Evolutionary conservation across 768 basidiomycete genomes (phyloP).

Genomic region (Multifurca ochricompacta): DNA sequence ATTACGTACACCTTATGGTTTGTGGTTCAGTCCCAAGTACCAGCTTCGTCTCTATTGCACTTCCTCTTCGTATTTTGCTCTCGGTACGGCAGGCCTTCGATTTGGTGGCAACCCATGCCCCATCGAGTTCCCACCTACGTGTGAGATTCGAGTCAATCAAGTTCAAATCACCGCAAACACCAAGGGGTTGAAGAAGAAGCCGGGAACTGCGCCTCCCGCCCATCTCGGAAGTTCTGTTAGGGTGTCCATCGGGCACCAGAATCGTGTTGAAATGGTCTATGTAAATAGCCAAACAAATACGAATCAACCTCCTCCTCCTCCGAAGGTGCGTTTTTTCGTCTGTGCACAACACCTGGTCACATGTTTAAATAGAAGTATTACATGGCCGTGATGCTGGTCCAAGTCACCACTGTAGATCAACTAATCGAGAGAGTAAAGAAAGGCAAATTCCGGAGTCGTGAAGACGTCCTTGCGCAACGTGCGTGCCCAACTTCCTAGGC

Average conservation of each 20-base stretch:
- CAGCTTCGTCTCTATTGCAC: constrained; percentile 88
- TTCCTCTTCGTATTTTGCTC: constrained; percentile 63
- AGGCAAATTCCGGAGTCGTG: constrained; percentile 54
- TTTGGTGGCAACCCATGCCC: constrained; percentile 50
- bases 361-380: constrained; percentile 68
- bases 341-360: neutral
- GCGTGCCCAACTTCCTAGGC: constrained; percentile 24
- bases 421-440: constrained; percentile 64
- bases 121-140: constrained; percentile 86
- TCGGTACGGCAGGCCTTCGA: constrained; percentile 44
- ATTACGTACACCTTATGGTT: neutral
- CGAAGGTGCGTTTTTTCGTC: constrained; percentile 46
- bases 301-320: constrained; percentile 51
- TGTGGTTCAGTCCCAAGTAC: constrained; percentile 46
- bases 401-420: constrained; percentile 60
- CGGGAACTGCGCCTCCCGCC: constrained; percentile 88
- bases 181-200: constrained; percentile 92
- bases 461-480: constrained; percentile 66
- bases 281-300: constrained; percentile 56
- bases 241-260: constrained; percentile 40
- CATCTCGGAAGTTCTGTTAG: constrained; percentile 44
- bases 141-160: constrained; percentile 83
- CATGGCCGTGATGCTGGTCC: constrained; percentile 77
- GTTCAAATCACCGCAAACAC: constrained; percentile 62
- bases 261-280: constrained; percentile 82